Conservation (phyloP, 2,329 filamentous ascomycete species). For the Epichloe gansuensis region DNA sequence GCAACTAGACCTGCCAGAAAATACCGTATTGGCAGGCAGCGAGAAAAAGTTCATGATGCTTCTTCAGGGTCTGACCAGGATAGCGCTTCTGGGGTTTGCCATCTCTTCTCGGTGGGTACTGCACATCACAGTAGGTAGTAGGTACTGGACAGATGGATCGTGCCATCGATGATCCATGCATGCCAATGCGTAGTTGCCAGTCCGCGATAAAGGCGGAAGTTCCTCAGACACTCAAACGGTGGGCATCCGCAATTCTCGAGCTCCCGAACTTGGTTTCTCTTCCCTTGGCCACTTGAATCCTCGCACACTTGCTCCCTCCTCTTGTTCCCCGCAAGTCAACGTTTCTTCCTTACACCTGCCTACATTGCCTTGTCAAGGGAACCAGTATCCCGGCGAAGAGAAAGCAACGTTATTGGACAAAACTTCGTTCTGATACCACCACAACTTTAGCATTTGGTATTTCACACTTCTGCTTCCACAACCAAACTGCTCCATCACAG, state of each 20-base stretch:
- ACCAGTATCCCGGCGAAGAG: background rate
- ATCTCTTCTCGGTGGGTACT: background rate
- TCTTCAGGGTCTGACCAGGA: background rate
- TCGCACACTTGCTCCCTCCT: background rate
- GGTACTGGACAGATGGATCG: background rate
- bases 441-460: constrained; percentile 2
- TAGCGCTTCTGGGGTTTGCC: background rate
- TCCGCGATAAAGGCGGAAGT: background rate
- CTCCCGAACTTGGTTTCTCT: background rate
- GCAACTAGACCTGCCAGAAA: background rate
- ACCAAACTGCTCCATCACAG: constrained; percentile 4
- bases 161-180: background rate
- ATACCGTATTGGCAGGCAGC: background rate
- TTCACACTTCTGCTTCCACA: constrained; percentile 1
- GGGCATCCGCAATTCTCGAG: background rate
- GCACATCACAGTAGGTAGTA: background rate
- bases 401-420: constrained; percentile 5
- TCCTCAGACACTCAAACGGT: background rate
- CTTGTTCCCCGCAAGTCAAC: background rate
- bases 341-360: background rate
- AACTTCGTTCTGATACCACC: constrained; percentile 4
- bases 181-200: background rate
- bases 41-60: background rate
- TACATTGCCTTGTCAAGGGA: background rate
- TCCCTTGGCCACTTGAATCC: background rate